Evolutionary conservation across 2,329 filamentous ascomycete species (phyloP).

Genomic region (Alternaria angustiovoidea): DNA sequence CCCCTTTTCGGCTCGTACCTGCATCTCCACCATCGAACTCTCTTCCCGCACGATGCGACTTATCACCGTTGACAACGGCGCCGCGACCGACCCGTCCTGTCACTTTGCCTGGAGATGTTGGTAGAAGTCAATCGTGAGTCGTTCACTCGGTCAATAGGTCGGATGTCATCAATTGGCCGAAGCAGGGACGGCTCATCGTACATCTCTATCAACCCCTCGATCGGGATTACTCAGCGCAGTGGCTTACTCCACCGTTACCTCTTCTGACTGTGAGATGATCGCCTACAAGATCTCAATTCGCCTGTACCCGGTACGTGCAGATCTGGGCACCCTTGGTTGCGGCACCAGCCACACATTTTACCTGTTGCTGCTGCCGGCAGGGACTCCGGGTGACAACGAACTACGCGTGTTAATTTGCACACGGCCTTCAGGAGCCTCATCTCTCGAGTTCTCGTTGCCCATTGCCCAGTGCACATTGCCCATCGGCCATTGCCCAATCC

Average conservation of each 20-base stretch:
- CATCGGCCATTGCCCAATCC: not conserved
- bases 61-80: constrained; percentile 13
- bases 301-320: constrained; percentile 10
- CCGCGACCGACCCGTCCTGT: constrained; percentile 9
- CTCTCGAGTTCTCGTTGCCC: not conserved
- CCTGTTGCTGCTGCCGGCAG: not conserved
- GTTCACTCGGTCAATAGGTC: not conserved
- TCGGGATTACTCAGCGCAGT: constrained; percentile 8
- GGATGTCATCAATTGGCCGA: not conserved
- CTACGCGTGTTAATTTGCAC: constrained; percentile 1
- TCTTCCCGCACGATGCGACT: not conserved
- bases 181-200: not conserved
- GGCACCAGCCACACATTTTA: constrained; percentile 1
- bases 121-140: constrained; percentile 1
- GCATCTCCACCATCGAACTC: constrained; percentile 1
- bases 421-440: not conserved
- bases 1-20: constrained; percentile 7
- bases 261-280: constrained; percentile 5
- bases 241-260: constrained; percentile 3
- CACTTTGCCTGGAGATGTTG: not conserved
- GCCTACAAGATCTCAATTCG: constrained; percentile 9
- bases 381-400: not conserved
- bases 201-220: not conserved
- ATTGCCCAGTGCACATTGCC: not conserved
- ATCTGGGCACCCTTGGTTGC: constrained; percentile 5